Conservation (phyloP, 441 rosid genomes). For the Croton setiger region DNA sequence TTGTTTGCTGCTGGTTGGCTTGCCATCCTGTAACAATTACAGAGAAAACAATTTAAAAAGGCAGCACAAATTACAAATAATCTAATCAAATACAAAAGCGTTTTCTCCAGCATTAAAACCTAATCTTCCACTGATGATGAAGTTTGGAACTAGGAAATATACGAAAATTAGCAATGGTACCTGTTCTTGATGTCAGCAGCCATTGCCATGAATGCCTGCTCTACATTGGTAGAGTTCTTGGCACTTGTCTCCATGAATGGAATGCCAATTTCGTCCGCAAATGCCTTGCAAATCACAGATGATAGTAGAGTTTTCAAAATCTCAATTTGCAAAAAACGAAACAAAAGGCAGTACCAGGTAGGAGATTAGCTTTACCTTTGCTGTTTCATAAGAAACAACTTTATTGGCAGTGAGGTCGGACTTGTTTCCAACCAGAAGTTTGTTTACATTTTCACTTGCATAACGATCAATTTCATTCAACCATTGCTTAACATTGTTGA, state of each 20-base stretch:
- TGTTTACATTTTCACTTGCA: conserved; percentile 69
- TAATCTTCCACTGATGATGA: not conserved
- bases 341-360: conserved; percentile 19
- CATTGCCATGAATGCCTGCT: conserved; percentile 86
- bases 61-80: conserved; percentile 1
- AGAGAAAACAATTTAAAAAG: conserved; percentile 21
- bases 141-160: not conserved
- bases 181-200: conserved; percentile 63
- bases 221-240: conserved; percentile 62
- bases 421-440: conserved; percentile 71
- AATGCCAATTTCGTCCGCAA: conserved; percentile 78
- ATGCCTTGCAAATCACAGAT: conserved; percentile 38
- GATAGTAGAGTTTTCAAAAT: not conserved
- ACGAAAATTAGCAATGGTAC: conserved; percentile 21
- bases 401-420: conserved; percentile 61
- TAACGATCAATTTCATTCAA: conserved; percentile 77
- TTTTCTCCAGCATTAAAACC: not conserved
- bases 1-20: conserved; percentile 80
- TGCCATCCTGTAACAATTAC: conserved; percentile 67
- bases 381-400: conserved; percentile 61
- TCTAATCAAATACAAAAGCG: conserved; percentile 25
- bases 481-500: conserved; percentile 80
- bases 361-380: conserved; percentile 35
- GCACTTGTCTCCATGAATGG: conserved; percentile 80
- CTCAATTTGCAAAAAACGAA: not conserved